Evolutionary conservation across 2,329 filamentous ascomycete genomes (phyloP).

Genomic region (Zelopaecilomyces penicillatus): DNA sequence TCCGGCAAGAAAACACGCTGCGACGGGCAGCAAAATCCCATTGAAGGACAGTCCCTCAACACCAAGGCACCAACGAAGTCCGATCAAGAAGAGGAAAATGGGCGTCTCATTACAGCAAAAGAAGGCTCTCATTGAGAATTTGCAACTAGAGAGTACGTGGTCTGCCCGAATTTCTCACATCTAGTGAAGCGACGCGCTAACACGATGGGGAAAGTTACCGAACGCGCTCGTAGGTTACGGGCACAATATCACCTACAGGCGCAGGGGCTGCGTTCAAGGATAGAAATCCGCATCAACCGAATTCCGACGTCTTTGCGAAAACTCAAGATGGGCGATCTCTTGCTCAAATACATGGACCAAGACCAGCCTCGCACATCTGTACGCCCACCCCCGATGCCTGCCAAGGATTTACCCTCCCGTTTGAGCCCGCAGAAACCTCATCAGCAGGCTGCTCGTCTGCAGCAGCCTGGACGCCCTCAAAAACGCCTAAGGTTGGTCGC

Average conservation of each 20-base stretch:
- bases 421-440: slow-evolving; percentile 28
- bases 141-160: slow-evolving; percentile 73
- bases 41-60: slow-evolving; percentile 27
- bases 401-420: slow-evolving; percentile 37
- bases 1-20: slow-evolving; percentile 10
- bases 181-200: slow-evolving; percentile 8
- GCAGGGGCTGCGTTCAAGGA: slow-evolving; percentile 72
- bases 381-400: slow-evolving; percentile 35
- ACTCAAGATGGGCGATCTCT: slow-evolving; percentile 72
- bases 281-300: slow-evolving; percentile 89
- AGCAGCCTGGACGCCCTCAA: slow-evolving; percentile 21
- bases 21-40: slow-evolving; percentile 16
- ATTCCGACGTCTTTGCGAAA: slow-evolving; percentile 75
- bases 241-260: slow-evolving; percentile 86
- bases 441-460: slow-evolving; percentile 14
- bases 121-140: slow-evolving; percentile 78
- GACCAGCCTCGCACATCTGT: slow-evolving; percentile 27
- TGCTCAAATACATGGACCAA: slow-evolving; percentile 43
- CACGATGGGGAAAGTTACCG: slow-evolving; percentile 54
- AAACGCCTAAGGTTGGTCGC: slow-evolving; percentile 45
- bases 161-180: not conserved
- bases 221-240: slow-evolving; percentile 77
- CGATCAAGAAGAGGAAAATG: slow-evolving; percentile 52
- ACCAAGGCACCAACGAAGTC: slow-evolving; percentile 40
- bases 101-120: slow-evolving; percentile 66